A percentile compares a stretch with the other conserved stretches of the same genome.
Evolutionary conservation across 345 rosid species (phyloP).

Genomic region (Camelina sativa): DNA sequence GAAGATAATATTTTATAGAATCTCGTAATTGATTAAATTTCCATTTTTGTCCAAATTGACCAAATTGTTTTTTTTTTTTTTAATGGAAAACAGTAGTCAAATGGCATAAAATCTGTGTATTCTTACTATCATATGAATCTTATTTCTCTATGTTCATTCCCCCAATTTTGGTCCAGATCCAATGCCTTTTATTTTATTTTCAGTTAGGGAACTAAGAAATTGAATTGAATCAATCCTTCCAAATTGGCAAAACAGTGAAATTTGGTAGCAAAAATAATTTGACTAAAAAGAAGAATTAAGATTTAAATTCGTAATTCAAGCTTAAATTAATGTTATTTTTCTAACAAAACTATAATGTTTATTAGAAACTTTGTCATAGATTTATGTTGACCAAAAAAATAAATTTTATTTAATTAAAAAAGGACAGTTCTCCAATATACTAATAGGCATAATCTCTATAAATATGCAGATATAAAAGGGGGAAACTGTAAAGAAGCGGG

Average conservation of each 20-base stretch:
- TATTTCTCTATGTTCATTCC: constrained; percentile 5
- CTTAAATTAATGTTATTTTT: neutral
- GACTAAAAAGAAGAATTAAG: neutral
- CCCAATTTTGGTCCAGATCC: constrained; percentile 16
- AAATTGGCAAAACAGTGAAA: constrained; percentile 4
- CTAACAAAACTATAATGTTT: too few species aligned
- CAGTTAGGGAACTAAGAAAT: constrained; percentile 17
- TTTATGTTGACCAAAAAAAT: too few species aligned
- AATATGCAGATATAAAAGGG: neutral
- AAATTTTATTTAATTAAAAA: too few species aligned
- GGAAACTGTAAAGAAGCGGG: neutral
- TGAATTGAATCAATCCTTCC: constrained; percentile 6
- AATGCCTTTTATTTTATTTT: constrained; percentile 2
- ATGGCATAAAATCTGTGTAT: constrained; percentile 1
- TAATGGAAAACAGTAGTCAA: constrained; percentile 21
- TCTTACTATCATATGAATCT: neutral
- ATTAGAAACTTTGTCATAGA: too few species aligned
- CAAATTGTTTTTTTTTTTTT: too few species aligned
- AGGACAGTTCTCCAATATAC: neutral
- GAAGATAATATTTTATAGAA: neutral
- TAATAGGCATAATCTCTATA: neutral
- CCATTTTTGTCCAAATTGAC: neutral
- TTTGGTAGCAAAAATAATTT: neutral
- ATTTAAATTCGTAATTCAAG: neutral
- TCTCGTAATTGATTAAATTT: neutral